phyloP scores from a whole-genome alignment of 2,329 filamentous ascomycete species.

The Ceratocystis smalleyi region DNA sequence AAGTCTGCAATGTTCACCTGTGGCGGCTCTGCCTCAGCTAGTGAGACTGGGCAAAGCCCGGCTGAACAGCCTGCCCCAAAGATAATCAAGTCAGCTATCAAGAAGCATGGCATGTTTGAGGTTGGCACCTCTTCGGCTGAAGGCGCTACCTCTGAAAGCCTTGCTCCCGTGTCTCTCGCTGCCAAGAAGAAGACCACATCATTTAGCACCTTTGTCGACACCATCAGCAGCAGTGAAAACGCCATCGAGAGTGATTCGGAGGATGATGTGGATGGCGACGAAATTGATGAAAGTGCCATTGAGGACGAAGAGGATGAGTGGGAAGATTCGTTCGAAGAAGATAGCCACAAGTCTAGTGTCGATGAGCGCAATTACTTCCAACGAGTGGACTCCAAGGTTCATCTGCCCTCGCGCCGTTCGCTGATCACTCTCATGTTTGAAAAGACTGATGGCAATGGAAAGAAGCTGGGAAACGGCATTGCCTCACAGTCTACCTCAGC shows the following conservation, averaged over 20 bases:
- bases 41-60: conserved; percentile 35
- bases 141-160: conserved; percentile 44
- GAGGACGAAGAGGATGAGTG: conserved; percentile 51
- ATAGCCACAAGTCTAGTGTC: conserved; percentile 68
- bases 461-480: conserved; percentile 46
- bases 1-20: conserved; percentile 53
- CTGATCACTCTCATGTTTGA: conserved; percentile 78
- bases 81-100: conserved; percentile 23
- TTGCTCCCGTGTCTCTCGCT: conserved; percentile 25
- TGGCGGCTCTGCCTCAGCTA: conserved; percentile 68
- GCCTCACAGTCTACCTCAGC: conserved; percentile 54
- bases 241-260: conserved; percentile 39
- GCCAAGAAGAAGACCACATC: conserved; percentile 61
- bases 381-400: conserved; percentile 74
- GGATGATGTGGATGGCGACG: conserved; percentile 45
- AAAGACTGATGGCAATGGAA: conserved; percentile 54
- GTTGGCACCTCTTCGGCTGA: conserved; percentile 54
- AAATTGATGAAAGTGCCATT: conserved; percentile 70
- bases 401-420: conserved; percentile 72
- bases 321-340: conserved; percentile 59
- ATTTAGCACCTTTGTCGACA: conserved; percentile 61
- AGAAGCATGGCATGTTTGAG: conserved; percentile 32
- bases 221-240: conserved; percentile 46
- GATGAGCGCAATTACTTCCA: conserved; percentile 73
- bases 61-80: conserved; percentile 21